A percentile compares a stretch with the other conserved stretches of the same genome.
phyloP scores from a whole-genome alignment of 2,329 filamentous ascomycete genomes.

The Diplodia corticola region DNA sequence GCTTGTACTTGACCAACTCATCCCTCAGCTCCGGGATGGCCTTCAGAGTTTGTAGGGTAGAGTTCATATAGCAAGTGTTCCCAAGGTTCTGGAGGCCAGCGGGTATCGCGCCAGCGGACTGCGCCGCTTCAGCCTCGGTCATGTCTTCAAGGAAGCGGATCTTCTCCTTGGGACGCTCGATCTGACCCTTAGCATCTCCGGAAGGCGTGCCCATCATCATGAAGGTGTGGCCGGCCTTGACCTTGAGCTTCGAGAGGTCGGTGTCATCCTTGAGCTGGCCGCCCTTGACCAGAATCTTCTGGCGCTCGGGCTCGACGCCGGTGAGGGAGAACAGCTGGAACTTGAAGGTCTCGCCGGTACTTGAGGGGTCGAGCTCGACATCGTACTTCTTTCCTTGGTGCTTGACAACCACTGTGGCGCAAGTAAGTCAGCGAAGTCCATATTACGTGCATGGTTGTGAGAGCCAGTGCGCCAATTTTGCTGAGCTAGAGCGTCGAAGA shows the following conservation, averaged over 20 bases:
- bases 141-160: slow-evolving; percentile 95
- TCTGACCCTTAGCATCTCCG: slow-evolving; percentile 59
- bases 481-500: background rate
- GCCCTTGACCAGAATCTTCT: slow-evolving; percentile 94
- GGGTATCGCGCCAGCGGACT: slow-evolving; percentile 78
- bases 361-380: slow-evolving; percentile 81
- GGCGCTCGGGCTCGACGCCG: slow-evolving; percentile 90
- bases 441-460: background rate
- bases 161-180: slow-evolving; percentile 72
- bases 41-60: slow-evolving; percentile 87
- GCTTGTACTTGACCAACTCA: slow-evolving; percentile 66
- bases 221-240: slow-evolving; percentile 82
- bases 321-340: slow-evolving; percentile 94
- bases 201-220: slow-evolving; percentile 97
- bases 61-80: slow-evolving; percentile 98
- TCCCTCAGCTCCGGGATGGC: slow-evolving; percentile 88
- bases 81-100: slow-evolving; percentile 89
- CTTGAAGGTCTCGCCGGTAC: slow-evolving; percentile 91
- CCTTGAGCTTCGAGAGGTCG: slow-evolving; percentile 76
- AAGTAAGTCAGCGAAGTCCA: slow-evolving; percentile 4
- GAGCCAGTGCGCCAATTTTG: background rate
- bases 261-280: slow-evolving; percentile 95
- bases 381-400: slow-evolving; percentile 95
- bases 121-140: slow-evolving; percentile 88
- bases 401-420: slow-evolving; percentile 75